These are phyloP conservation scores for Trichophyton benhamiae DNA, from an alignment of 2,329 filamentous ascomycete genomes.

Conservation along the genomic window DNA sequence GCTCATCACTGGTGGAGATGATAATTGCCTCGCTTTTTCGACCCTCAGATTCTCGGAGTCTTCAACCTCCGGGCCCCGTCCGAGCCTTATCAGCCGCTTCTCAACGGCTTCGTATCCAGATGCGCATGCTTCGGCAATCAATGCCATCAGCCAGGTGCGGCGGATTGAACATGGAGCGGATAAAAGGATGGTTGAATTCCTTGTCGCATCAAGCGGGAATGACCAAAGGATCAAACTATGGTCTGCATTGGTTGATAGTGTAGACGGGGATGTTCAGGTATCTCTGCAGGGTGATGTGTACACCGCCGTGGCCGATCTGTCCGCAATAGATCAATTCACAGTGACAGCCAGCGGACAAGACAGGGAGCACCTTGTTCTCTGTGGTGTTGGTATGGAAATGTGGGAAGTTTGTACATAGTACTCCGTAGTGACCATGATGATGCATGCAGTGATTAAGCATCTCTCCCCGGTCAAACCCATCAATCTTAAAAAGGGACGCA, in stretches of 20 bases:
- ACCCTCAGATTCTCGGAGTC: conserved; percentile 23
- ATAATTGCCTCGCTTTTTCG: conserved; percentile 61
- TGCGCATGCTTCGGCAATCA: conserved; percentile 36
- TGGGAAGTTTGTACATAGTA: conserved; percentile 16
- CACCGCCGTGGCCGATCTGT: conserved; percentile 45
- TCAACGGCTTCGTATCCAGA: conserved; percentile 27
- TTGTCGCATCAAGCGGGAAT: conserved; percentile 31
- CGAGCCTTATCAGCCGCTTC: conserved; percentile 12
- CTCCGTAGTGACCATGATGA: neutral
- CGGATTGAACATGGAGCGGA: conserved; percentile 3
- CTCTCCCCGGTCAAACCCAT: neutral
- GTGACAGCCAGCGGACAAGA: neutral
- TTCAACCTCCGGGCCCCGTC: neutral
- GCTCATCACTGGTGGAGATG: conserved; percentile 71
- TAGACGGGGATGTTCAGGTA: conserved; percentile 18
- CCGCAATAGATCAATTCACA: conserved; percentile 35
- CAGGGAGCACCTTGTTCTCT: conserved; percentile 27
- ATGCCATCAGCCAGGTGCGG: conserved; percentile 25
- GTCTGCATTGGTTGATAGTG: conserved; percentile 19
- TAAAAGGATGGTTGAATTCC: conserved; percentile 11
- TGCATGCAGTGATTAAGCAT: conserved; percentile 2
- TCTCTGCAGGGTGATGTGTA: conserved; percentile 22
- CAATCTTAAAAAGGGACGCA: neutral
- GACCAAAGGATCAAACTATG: conserved; percentile 38
- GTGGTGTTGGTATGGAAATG: conserved; percentile 41